phyloP scores from a whole-genome alignment of 805 yeast species.

The Blastobotrys chiropterorum region DNA sequence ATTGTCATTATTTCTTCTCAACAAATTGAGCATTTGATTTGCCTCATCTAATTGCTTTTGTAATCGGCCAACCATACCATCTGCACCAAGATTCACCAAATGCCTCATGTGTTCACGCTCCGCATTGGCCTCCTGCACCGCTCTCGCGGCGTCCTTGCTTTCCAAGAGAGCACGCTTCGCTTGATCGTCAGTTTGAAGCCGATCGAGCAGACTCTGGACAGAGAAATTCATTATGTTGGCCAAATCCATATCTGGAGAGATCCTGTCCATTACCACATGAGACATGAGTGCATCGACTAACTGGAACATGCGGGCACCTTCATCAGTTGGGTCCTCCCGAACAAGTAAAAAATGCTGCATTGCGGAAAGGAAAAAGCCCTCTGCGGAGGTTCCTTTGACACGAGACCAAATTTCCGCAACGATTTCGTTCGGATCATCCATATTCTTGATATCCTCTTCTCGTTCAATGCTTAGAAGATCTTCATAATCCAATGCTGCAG shows the following conservation, averaged over 20 bases:
- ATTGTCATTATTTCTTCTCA: slow-evolving; percentile 56
- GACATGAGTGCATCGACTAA: slow-evolving; percentile 61
- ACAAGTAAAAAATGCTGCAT: slow-evolving; percentile 59
- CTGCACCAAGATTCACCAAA: slow-evolving; percentile 69
- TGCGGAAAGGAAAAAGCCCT: slow-evolving; percentile 52
- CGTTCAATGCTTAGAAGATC: slow-evolving; percentile 37
- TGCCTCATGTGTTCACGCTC: slow-evolving; percentile 59
- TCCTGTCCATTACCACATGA: slow-evolving; percentile 49
- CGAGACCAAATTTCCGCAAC: slow-evolving; percentile 52
- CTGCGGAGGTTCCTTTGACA: slow-evolving; percentile 53
- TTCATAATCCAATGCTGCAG: slow-evolving; percentile 49
- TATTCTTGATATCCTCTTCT: slow-evolving; percentile 44
- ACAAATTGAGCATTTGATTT: slow-evolving; percentile 49
- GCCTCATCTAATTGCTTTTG: slow-evolving; percentile 59
- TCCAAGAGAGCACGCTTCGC: slow-evolving; percentile 66
- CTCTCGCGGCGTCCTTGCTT: slow-evolving; percentile 45
- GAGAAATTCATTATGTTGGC: slow-evolving; percentile 72
- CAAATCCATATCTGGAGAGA: slow-evolving; percentile 39
- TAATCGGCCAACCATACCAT: slow-evolving; percentile 58
- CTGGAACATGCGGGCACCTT: slow-evolving; percentile 46
- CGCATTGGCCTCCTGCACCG: slow-evolving; percentile 49
- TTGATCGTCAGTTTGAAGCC: slow-evolving; percentile 78
- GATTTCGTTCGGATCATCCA: slow-evolving; percentile 68
- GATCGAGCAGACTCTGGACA: slow-evolving; percentile 62
- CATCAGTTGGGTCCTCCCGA: slow-evolving; percentile 33